phyloP scores from a whole-genome alignment of 2,329 filamentous ascomycete species.

The Fusarium devonianum region DNA sequence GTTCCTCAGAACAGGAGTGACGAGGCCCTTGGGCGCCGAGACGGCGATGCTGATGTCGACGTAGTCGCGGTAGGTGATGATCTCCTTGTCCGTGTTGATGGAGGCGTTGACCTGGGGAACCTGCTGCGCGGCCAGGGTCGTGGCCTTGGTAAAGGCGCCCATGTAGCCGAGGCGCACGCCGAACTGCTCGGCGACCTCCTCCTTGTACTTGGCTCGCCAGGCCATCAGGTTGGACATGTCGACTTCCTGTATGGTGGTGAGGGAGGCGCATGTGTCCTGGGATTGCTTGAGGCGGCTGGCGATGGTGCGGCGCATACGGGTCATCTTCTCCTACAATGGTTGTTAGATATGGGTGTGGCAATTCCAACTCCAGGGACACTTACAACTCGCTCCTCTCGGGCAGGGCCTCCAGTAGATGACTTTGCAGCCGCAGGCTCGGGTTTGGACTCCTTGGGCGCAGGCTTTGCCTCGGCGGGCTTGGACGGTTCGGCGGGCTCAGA shows the following conservation, averaged over 20 bases:
- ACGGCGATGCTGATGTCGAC: constrained; percentile 78
- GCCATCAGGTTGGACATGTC: constrained; percentile 71
- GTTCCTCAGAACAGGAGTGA: constrained; percentile 78
- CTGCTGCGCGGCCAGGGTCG: constrained; percentile 70
- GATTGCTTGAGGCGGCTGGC: constrained; percentile 73
- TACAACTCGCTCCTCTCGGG: constrained; percentile 34
- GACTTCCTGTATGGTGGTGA: constrained; percentile 63
- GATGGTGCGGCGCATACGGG: constrained; percentile 78
- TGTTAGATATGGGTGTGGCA: neutral
- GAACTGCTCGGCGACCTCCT: constrained; percentile 42
- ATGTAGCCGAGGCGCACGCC: constrained; percentile 68
- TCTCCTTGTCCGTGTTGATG: constrained; percentile 63
- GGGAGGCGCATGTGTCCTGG: constrained; percentile 71
- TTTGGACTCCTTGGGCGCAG: constrained; percentile 27
- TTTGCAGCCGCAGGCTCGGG: constrained; percentile 14
- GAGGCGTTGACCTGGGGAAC: constrained; percentile 76
- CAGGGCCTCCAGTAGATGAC: constrained; percentile 11
- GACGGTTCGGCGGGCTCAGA: constrained; percentile 17
- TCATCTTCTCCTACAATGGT: constrained; percentile 49
- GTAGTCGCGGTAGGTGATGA: constrained; percentile 65
- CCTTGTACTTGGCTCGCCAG: constrained; percentile 70
- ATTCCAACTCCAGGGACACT: neutral
- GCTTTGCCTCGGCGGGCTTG: constrained; percentile 29
- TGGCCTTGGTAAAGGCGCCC: constrained; percentile 78
- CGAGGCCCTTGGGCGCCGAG: constrained; percentile 73